These are phyloP conservation scores for Cinchona pubescens DNA, from an alignment of 257 asterid genomes.

Conservation along the genomic window DNA sequence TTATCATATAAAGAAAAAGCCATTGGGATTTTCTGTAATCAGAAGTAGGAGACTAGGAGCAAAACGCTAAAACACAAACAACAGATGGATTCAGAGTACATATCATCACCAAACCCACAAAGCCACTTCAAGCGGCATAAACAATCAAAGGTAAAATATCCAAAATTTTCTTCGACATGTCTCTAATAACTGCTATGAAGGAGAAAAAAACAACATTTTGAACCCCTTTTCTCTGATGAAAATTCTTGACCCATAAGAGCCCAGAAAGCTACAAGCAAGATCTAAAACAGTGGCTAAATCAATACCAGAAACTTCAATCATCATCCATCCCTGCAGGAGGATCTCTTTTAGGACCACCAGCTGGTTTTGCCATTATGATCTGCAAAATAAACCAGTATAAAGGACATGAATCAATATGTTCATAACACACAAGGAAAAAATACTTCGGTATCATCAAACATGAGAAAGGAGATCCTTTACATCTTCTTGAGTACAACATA, in stretches of 20 bases:
- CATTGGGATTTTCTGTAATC: no score
- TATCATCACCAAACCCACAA: background rate
- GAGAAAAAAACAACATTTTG: background rate
- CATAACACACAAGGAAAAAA: no score
- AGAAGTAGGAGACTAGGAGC: background rate
- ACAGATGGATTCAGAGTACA: background rate
- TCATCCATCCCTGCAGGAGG: conserved; percentile 43
- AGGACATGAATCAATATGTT: background rate
- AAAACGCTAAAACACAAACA: background rate
- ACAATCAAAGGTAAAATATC: conserved; percentile 9
- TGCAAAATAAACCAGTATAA: conserved; percentile 18
- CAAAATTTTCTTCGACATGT: conserved; percentile 13
- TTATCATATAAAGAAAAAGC: background rate
- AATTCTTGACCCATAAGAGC: background rate
- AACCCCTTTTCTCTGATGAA: background rate
- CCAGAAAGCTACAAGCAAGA: background rate
- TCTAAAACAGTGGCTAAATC: background rate
- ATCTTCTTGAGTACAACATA: background rate
- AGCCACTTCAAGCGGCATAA: conserved; percentile 5
- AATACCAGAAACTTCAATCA: conserved; percentile 22
- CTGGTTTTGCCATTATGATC: conserved; percentile 61
- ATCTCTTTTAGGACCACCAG: conserved; percentile 50
- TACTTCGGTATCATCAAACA: background rate
- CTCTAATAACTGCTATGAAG: background rate
- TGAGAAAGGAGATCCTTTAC: background rate